Evolutionary conservation across 495 filamentous ascomycete species (phyloP).

Genomic region (Filosporella fistucella): DNA sequence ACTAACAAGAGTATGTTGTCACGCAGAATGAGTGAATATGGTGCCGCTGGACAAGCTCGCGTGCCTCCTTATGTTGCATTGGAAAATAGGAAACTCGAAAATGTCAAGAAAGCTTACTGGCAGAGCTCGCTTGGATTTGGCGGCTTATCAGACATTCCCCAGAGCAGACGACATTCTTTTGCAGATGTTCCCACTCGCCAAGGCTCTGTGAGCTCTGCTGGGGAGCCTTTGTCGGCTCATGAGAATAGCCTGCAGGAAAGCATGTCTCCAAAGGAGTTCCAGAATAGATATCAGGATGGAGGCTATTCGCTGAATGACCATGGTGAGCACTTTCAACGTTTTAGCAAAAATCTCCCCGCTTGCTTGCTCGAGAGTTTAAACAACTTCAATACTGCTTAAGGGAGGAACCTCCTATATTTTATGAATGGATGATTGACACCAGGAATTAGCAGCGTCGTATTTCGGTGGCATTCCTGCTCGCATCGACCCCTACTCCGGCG

Average conservation of each 20-base stretch:
- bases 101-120: slow-evolving; percentile 80
- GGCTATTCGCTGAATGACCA: slow-evolving; percentile 25
- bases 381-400: neutral
- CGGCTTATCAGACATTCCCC: slow-evolving; percentile 62
- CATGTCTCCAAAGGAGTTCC: slow-evolving; percentile 15
- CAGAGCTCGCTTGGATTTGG: slow-evolving; percentile 81
- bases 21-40: slow-evolving; percentile 61
- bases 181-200: slow-evolving; percentile 76
- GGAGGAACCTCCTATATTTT: neutral
- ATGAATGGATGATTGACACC: neutral
- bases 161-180: slow-evolving; percentile 95
- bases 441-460: slow-evolving; percentile 35
- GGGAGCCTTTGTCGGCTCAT: slow-evolving; percentile 40
- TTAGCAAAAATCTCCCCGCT: too few relatives aligned
- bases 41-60: slow-evolving; percentile 45
- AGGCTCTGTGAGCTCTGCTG: slow-evolving; percentile 59
- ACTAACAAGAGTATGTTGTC: slow-evolving; percentile 46
- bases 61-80: slow-evolving; percentile 50
- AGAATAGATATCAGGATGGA: slow-evolving; percentile 20
- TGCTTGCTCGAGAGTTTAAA: too few relatives aligned
- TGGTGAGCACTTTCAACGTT: slow-evolving; percentile 19
- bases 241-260: slow-evolving; percentile 19
- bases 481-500: slow-evolving; percentile 14
- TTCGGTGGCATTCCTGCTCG: slow-evolving; percentile 33
- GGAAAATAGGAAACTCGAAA: slow-evolving; percentile 73